Base-by-base conservation (phyloP, 1,284 basidiomycete species). In the Afroboletus lepidellus region DNA sequence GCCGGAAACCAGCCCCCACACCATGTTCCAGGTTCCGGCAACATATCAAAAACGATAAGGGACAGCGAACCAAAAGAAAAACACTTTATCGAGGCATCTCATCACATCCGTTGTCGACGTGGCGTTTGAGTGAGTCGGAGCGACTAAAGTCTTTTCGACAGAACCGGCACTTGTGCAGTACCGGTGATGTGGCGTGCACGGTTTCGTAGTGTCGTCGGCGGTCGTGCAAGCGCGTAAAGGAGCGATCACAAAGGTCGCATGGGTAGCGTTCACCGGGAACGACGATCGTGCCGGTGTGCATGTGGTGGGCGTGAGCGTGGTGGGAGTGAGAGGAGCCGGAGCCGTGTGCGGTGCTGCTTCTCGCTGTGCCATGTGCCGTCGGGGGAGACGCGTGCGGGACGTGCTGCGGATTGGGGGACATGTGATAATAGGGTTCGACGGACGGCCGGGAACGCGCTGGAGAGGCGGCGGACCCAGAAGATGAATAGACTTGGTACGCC, bases 101-200 rank as follows among this genome's bases (percentile, higher is more conserved):
- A 63, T 83, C 81, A 69, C 78, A 77, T 55, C 85, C 85, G 59
- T 87, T 85, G 72, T 89, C 85, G 50, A 84, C 55, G 65, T 81
- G 79, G 51, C 79, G 72, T 65, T 81, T 81, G 54, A 80, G 73
- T 53, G 79, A 81, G 64, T 81, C 79, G 25, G 74, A 68, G 3
- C 87, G 80, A 69, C 84, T 86, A 66, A 90, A 90, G 61, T 82
- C 81, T 67, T 87, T 89, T 57, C 77, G 75, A 70, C 87, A 90
- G 64, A 75, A 82, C 25, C 75, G 77, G 69, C 87, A 90, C 47
- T 75, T 76, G 64, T 90, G 85, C 52, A 77, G 69, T 50, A 81
- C 74, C 39, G 83, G 81, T 18, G 76, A 74, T 24, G 79, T 62
- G 47, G 80, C 74, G 60, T 88, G 85, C 60, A 87, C 84, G n/a